A percentile compares a stretch with the other conserved stretches of the same genome.
phyloP scores from a whole-genome alignment of 768 basidiomycete genomes.

The Serendipita indica region DNA sequence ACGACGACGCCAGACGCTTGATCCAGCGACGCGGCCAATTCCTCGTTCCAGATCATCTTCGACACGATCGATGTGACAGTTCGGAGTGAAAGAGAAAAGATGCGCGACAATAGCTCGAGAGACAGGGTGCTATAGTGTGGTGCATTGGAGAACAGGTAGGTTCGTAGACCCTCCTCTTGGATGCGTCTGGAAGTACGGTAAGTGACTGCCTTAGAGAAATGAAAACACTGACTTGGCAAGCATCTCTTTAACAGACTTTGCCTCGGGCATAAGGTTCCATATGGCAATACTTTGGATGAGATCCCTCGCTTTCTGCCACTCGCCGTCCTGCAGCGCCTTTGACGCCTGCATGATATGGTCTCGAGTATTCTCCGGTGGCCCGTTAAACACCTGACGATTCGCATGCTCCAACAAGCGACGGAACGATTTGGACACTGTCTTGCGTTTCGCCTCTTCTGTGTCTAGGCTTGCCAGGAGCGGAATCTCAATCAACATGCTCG shows the following conservation, averaged over 20 bases:
- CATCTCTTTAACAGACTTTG: constrained; percentile 80
- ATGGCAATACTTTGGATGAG: constrained; percentile 93
- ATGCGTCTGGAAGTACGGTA: constrained; percentile 52
- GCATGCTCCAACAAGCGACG: constrained; percentile 89
- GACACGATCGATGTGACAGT: constrained; percentile 83
- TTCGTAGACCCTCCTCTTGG: constrained; percentile 92
- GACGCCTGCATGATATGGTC: constrained; percentile 99
- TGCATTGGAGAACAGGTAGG: constrained; percentile 96
- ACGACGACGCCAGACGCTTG: constrained; percentile 80
- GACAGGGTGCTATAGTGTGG: constrained; percentile 87
- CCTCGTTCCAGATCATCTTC: constrained; percentile 98
- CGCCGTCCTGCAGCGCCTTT: constrained; percentile 88
- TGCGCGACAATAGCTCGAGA: constrained; percentile 68
- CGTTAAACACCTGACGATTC: constrained; percentile 93
- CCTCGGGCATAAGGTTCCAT: constrained; percentile 93
- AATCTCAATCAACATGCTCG: constrained; percentile 97
- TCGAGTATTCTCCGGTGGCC: constrained; percentile 93
- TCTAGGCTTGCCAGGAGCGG: constrained; percentile 89
- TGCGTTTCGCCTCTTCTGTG: constrained; percentile 84
- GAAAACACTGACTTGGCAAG: constrained; percentile 54
- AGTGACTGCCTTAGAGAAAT: neutral
- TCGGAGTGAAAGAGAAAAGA: constrained; percentile 70
- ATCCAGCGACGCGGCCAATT: constrained; percentile 84
- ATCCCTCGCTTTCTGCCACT: constrained; percentile 93
- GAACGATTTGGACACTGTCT: constrained; percentile 93